phyloP scores from a whole-genome alignment of 208 protist genomes.

The Leishmania arabica region DNA sequence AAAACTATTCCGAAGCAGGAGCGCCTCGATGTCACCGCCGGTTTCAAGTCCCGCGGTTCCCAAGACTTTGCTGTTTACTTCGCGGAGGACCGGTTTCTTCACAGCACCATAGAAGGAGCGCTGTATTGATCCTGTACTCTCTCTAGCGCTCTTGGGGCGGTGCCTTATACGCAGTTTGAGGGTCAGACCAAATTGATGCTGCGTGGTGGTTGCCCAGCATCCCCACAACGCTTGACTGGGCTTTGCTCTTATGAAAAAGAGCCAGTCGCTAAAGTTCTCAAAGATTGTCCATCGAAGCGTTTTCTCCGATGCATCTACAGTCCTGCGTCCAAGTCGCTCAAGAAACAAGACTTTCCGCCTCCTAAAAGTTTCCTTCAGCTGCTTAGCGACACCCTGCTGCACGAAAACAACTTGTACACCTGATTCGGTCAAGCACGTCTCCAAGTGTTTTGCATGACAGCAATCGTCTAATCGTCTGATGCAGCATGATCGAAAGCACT shows the following conservation, averaged over 20 bases:
- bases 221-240: neutral
- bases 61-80: neutral
- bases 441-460: neutral
- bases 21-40: neutral
- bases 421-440: neutral
- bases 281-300: conserved; percentile 10
- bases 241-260: neutral
- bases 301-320: conserved; percentile 5
- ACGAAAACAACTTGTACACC: conserved; percentile 12
- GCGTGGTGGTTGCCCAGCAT: conserved; percentile 7
- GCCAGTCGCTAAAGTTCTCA: conserved; percentile 21
- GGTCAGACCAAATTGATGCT: conserved; percentile 6
- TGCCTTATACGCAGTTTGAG: conserved; percentile 3
- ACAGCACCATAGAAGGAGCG: neutral
- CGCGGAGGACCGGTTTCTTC: neutral
- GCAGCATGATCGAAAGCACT: conserved; percentile 22
- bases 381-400: neutral
- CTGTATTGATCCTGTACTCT: neutral
- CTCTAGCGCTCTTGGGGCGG: neutral
- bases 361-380: conserved; percentile 2
- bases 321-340: conserved; percentile 10
- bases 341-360: conserved; percentile 11
- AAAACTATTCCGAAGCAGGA: conserved; percentile 2
- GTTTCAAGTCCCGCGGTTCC: neutral
- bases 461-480: conserved; percentile 15